Evolutionary conservation across 1,284 basidiomycete genomes (phyloP).

Genomic region (Heterobasidion annosum): DNA sequence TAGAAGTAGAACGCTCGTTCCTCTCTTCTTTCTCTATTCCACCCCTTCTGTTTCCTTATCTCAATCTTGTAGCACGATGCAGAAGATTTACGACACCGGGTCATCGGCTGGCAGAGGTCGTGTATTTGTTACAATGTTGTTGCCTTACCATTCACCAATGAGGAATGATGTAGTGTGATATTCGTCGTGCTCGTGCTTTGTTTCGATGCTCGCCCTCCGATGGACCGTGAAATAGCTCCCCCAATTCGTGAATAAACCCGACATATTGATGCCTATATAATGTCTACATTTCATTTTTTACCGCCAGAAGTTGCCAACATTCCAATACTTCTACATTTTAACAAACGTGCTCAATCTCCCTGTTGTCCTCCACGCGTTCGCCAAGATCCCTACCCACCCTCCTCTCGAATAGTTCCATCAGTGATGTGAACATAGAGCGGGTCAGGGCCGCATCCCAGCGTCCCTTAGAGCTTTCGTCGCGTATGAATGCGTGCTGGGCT

Average conservation of each 20-base stretch:
- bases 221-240: too few species aligned
- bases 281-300: too few species aligned
- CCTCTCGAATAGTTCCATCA: conserved; percentile 91
- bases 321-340: conserved; percentile 18
- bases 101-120: conserved; percentile 11
- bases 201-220: not conserved
- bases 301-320: too few species aligned
- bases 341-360: conserved; percentile 71
- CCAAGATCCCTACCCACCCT: conserved; percentile 81
- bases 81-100: conserved; percentile 23
- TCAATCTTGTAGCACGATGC: conserved; percentile 39
- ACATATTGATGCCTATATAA: too few species aligned
- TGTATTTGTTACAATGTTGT: conserved; percentile 13
- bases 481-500: conserved; percentile 90
- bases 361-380: conserved; percentile 34
- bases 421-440: conserved; percentile 70
- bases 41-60: conserved; percentile 25
- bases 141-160: conserved; percentile 24
- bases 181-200: conserved; percentile 10
- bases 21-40: conserved; percentile 24
- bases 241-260: too few species aligned
- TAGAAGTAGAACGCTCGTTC: conserved; percentile 56
- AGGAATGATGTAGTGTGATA: conserved; percentile 24
- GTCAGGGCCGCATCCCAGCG: conserved; percentile 91
- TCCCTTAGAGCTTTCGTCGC: conserved; percentile 85